These are phyloP conservation scores for Trypanosoma theileri DNA, from an alignment of 208 protist genomes.

Conservation along the genomic window DNA sequence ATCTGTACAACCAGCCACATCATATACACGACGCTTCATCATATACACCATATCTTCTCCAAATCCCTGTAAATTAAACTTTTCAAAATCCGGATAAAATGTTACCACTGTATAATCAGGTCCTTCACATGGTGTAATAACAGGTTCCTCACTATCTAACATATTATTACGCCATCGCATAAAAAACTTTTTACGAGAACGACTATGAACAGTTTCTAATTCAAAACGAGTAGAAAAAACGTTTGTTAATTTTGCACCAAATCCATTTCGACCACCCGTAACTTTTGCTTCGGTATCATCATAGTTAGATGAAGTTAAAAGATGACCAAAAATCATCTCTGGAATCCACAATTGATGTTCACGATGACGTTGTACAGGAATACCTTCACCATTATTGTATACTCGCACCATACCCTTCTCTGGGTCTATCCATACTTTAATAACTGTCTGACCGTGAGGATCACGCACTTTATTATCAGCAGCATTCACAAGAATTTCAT, in stretches of 20 bases:
- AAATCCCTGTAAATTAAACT: constrained; percentile 96
- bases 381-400: constrained; percentile 98
- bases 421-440: constrained; percentile 96
- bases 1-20: constrained; percentile 97
- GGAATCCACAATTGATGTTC: constrained; percentile 98
- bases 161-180: constrained; percentile 98
- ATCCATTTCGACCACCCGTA: constrained; percentile 96
- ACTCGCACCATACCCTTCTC: constrained; percentile 94
- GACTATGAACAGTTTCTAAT: constrained; percentile 96
- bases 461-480: constrained; percentile 99
- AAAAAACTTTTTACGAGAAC: constrained; percentile 91
- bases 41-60: constrained; percentile 97
- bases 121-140: constrained; percentile 74
- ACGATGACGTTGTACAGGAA: constrained; percentile 96
- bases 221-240: constrained; percentile 98
- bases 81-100: constrained; percentile 98
- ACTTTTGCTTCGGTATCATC: constrained; percentile 98
- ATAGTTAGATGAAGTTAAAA: constrained; percentile 99
- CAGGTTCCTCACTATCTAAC: constrained; percentile 89
- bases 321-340: constrained; percentile 99
- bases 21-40: constrained; percentile 97
- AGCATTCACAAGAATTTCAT: constrained; percentile 99
- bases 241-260: constrained; percentile 99
- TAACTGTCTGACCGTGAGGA: constrained; percentile 74
- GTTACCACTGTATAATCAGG: constrained; percentile 98